Conservation (phyloP, 257 asterid genomes). For the Nicotiana noctiflora region DNA sequence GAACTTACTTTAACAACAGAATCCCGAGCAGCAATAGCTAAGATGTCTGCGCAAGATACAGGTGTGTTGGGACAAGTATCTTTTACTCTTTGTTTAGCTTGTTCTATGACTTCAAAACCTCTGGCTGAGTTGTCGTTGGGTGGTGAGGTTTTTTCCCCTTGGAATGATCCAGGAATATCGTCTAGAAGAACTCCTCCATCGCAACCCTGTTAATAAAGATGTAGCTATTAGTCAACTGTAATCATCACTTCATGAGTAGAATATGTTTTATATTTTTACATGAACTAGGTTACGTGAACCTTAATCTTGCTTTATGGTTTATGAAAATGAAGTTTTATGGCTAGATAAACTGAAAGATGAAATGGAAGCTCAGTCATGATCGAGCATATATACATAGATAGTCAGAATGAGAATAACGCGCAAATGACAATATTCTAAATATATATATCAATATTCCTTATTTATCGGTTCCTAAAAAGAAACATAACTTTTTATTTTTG, state of each 20-base stretch:
- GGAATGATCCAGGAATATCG: background rate
- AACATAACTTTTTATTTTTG: too few relatives aligned
- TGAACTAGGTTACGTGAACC: background rate
- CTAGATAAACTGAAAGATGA: background rate
- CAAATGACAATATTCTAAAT: too few relatives aligned
- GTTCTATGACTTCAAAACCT: constrained; percentile 9
- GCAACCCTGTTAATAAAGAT: background rate
- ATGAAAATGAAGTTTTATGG: background rate
- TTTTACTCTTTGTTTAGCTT: constrained; percentile 3
- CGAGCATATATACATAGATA: too few relatives aligned
- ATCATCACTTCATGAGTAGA: too few relatives aligned
- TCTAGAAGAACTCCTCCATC: constrained; percentile 15
- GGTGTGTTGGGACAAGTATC: background rate
- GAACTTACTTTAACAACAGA: constrained; percentile 5
- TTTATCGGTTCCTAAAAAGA: too few relatives aligned
- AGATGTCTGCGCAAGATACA: constrained; percentile 9
- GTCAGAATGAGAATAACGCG: background rate
- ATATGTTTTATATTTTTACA: too few relatives aligned
- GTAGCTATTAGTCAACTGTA: background rate
- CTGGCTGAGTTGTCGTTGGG: constrained; percentile 5
- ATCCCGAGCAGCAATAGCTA: constrained; percentile 14
- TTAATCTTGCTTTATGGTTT: background rate
- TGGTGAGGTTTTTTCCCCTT: constrained; percentile 7
- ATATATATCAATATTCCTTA: too few relatives aligned
- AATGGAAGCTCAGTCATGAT: too few relatives aligned